Base-by-base conservation (phyloP, 1,284 basidiomycete genomes). In the Paramarasmius palmivorus region DNA sequence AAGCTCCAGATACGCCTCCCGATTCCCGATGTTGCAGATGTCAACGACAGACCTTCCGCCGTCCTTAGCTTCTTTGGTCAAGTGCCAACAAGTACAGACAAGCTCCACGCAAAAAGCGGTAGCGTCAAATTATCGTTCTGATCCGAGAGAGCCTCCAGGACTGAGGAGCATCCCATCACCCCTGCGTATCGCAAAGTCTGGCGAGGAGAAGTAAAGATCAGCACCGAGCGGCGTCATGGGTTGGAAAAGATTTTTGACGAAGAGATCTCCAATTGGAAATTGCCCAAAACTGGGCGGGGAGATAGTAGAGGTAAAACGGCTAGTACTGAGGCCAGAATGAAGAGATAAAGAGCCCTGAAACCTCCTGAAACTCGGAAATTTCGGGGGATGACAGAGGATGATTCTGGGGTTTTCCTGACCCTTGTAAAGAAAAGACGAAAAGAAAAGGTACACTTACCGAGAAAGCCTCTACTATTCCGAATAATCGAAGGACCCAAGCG, bases 61-160 rank as follows among this genome's bases (percentile, higher is more conserved):
- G 29, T 32, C 7, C 25, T n/a, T 26, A 32, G 17, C 12, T 32
- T 1, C 23, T 55, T 51, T n/a, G n/a, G 55, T 54, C 59, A 74
- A 57, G 78, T 72, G 62, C 73, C 73, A 48, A 72, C 76, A 41
- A 88, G 69, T 41, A 82, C 83, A 42, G 89, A 70, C 76, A 88
- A 77, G 67, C 84, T 86, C 92, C 93, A 96, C 73, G 92, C 86
- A 68, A 90, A 95, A 69, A 95, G 73, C 20, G 93, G 93, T 56
- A 96, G 72, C 32, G 92, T 92, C 60, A 98, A 76, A 68, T 98
- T 98, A 71, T 98, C 95, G 70, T 98, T 97, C 71, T 98, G 95
- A 64, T 88, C 86, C 19, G 90, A 92, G 53, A 94, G 73, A 15
- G 92, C 95, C 71, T 98, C 95, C 60, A 97, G 77, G 49, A 92